Conservation (phyloP, 768 basidiomycete species). For the Leccinum longicurvipes region DNA sequence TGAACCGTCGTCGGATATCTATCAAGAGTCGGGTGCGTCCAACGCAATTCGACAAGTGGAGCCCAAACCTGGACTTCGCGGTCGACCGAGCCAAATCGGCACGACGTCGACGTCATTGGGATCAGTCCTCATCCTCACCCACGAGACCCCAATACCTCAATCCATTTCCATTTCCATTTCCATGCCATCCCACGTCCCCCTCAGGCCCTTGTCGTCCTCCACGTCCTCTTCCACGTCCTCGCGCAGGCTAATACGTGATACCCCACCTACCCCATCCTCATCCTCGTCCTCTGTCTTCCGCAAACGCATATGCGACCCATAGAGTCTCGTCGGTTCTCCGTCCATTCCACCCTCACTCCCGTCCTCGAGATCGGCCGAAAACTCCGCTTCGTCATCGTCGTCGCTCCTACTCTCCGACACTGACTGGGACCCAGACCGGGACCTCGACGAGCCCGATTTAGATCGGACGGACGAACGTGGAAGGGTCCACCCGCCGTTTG, state of each 20-base stretch:
- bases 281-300: constrained; percentile 5
- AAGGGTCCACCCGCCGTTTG: constrained; percentile 50
- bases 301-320: not conserved
- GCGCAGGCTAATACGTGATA: not conserved
- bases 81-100: not conserved
- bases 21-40: not conserved
- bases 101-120: not conserved
- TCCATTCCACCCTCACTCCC: not conserved
- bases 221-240: constrained; percentile 2
- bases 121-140: not conserved
- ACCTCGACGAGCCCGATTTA: constrained; percentile 36
- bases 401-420: constrained; percentile 37
- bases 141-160: not conserved
- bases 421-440: constrained; percentile 32
- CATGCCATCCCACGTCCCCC: constrained; percentile 39
- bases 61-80: not conserved
- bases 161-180: constrained; percentile 52
- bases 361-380: not conserved
- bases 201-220: not conserved
- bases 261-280: not conserved
- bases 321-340: not conserved
- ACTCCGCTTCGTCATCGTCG: constrained; percentile 21
- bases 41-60: not conserved
- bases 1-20: not conserved
- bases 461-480: constrained; percentile 51